phyloP scores from a whole-genome alignment of 345 rosid species.

The Chamaenerion angustifolium region DNA sequence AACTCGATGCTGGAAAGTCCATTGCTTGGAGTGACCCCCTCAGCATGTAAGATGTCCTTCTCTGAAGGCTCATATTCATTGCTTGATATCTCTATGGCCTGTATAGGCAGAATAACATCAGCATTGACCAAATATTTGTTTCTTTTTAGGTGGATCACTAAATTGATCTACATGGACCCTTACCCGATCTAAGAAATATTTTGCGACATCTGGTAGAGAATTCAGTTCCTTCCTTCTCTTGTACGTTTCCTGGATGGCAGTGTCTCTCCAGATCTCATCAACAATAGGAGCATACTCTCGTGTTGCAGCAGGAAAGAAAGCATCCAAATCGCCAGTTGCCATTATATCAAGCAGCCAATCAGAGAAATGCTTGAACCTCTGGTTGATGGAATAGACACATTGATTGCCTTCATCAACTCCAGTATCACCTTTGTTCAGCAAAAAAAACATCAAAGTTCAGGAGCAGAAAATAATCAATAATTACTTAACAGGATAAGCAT shows the following conservation, averaged over 20 bases:
- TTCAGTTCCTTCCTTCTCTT: slow-evolving; percentile 39
- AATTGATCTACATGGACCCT: neutral
- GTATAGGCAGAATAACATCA: slow-evolving; percentile 6
- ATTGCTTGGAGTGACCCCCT: slow-evolving; percentile 45
- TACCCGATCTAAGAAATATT: slow-evolving; percentile 46
- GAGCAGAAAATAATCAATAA: neutral
- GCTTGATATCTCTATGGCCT: slow-evolving; percentile 52
- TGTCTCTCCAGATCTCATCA: slow-evolving; percentile 46
- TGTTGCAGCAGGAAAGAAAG: slow-evolving; percentile 63
- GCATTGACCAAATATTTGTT: neutral
- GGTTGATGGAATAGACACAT: slow-evolving; percentile 40
- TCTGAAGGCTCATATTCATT: slow-evolving; percentile 53
- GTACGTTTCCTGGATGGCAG: slow-evolving; percentile 55
- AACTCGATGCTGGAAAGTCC: slow-evolving; percentile 46
- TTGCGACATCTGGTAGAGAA: slow-evolving; percentile 36
- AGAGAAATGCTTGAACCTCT: slow-evolving; percentile 39
- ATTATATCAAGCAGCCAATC: slow-evolving; percentile 47
- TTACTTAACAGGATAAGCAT: neutral
- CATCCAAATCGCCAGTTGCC: slow-evolving; percentile 49
- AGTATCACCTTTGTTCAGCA: slow-evolving; percentile 14
- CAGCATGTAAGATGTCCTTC: slow-evolving; percentile 39
- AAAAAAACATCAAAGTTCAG: neutral
- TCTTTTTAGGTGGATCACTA: neutral
- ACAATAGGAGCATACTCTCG: slow-evolving; percentile 53
- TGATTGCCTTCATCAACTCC: slow-evolving; percentile 15